These are phyloP conservation scores for Eustoma russellianum DNA, from an alignment of 257 asterid genomes.

Conservation along the genomic window DNA sequence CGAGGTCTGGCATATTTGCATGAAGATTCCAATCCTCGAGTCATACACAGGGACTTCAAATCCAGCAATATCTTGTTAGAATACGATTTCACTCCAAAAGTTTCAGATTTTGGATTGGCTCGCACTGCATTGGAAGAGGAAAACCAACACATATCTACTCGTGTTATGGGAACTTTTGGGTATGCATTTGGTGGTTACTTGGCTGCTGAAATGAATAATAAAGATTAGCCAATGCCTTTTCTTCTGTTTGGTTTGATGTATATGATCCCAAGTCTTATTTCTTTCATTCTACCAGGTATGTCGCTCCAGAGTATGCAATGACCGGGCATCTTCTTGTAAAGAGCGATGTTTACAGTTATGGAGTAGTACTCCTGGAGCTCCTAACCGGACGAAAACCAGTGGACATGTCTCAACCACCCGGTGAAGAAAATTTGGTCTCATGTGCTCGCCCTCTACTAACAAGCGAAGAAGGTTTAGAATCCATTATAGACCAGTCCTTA, in stretches of 20 bases:
- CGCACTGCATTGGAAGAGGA: conserved; percentile 75
- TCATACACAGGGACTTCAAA: conserved; percentile 90
- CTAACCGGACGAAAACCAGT: conserved; percentile 81
- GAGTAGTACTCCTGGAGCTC: conserved; percentile 98
- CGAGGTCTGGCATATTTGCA: conserved; percentile 91
- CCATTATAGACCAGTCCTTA: conserved; percentile 51
- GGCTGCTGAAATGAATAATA: no score
- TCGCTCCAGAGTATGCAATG: conserved; percentile 97
- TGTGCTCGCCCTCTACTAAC: conserved; percentile 86
- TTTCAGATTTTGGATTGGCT: conserved; percentile 92
- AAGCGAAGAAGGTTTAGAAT: conserved; percentile 44
- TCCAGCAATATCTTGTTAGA: conserved; percentile 90
- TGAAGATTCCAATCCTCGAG: conserved; percentile 95
- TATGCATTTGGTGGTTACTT: conserved; percentile 12
- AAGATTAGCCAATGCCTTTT: no score
- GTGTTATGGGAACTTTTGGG: conserved; percentile 99
- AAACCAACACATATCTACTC: conserved; percentile 77
- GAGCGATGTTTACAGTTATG: conserved; percentile 95
- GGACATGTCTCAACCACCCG: conserved; percentile 90
- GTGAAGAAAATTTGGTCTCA: conserved; percentile 81
- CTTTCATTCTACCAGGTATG: conserved; percentile 42
- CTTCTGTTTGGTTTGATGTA: no score
- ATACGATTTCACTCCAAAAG: conserved; percentile 75
- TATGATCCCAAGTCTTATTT: conserved; percentile 1
- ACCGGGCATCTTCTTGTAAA: conserved; percentile 92